Evolutionary conservation across 208 protist genomes (phyloP), one percentile per base, ranked within the genome.

Genomic region (Zelonia costaricensis): DNA sequence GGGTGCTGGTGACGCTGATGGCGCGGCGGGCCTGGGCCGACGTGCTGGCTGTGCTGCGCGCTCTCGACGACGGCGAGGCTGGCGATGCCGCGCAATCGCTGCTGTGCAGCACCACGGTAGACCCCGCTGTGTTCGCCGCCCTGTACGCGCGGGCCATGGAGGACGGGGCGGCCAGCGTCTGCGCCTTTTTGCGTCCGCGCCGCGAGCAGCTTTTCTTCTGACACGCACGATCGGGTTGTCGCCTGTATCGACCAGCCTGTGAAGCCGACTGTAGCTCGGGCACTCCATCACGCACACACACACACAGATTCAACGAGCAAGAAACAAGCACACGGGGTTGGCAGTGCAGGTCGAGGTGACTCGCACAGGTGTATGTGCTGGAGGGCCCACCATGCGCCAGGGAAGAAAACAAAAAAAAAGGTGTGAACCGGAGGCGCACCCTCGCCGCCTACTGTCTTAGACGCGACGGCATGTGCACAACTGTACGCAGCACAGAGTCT

Each of bases 161-260:
- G 45, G 82, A 71, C 15, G 87, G 87, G 1, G 76, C 70, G 46
- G 73, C 76, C n/a, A 53, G 61, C 20, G 71, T 93, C 20, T 91
- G 84, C 62, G 66, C 76, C 2, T 65, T 78, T 31, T 56, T 93
- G 28, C 79, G 84, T 0, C 40, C 51, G 10, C 74, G 69, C 10
- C 78, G 87, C n/a, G 74, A 91, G 62, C 56, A 52, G 35, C 64
- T 92, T 12, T 94, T 94, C 62, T 91, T 91, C 40, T 91, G 62
- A 74, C 22, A 3, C n/a, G 13, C 27, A 16, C 12, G 13, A n/a
- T 18, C n/a, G n/a, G n/a, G n/a, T n/a, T n/a, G n/a, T n/a, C n/a
- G n/a, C n/a, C n/a, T n/a, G n/a, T n/a, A n/a, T n/a, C n/a, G n/a
- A n/a, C n/a, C n/a, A n/a, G n/a, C n/a, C n/a, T n/a, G n/a, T n/a